Conservation (phyloP, 1,284 basidiomycete species). For the Rhodotorula sp. region DNA sequence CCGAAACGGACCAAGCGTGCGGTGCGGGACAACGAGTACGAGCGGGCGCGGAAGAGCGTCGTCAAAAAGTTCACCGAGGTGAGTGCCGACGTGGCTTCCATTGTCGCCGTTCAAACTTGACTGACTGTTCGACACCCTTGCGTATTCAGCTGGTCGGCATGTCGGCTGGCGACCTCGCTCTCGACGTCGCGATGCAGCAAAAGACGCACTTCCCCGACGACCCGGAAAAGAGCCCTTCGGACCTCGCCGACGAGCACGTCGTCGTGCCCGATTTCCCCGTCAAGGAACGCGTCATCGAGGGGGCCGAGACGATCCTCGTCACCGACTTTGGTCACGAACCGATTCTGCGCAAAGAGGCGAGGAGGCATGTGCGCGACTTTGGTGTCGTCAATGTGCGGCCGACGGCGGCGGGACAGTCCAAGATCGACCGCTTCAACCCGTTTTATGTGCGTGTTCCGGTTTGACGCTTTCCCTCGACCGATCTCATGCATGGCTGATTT, state of each 20-base stretch:
- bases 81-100: conserved; percentile 36
- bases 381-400: conserved; percentile 81
- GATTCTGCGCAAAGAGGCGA: conserved; percentile 74
- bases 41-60: conserved; percentile 75
- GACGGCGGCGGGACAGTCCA: conserved; percentile 84
- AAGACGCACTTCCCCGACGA: conserved; percentile 67
- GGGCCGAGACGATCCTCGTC: conserved; percentile 79
- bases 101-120: background rate
- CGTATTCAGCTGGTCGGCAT: conserved; percentile 51
- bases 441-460: conserved; percentile 68
- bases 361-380: conserved; percentile 71
- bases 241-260: conserved; percentile 50
- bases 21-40: conserved; percentile 81
- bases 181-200: conserved; percentile 66
- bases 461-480: no score
- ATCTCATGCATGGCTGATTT: background rate
- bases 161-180: conserved; percentile 71
- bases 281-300: conserved; percentile 46
- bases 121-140: background rate
- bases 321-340: conserved; percentile 94
- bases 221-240: conserved; percentile 45
- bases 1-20: conserved; percentile 67
- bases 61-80: conserved; percentile 75
- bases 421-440: conserved; percentile 85
- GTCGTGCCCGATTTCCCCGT: conserved; percentile 44